Evolutionary conservation across 2,329 filamentous ascomycete species (phyloP), one percentile per base, ranked within the genome.

Genomic region (Colletotrichum plurivorum): DNA sequence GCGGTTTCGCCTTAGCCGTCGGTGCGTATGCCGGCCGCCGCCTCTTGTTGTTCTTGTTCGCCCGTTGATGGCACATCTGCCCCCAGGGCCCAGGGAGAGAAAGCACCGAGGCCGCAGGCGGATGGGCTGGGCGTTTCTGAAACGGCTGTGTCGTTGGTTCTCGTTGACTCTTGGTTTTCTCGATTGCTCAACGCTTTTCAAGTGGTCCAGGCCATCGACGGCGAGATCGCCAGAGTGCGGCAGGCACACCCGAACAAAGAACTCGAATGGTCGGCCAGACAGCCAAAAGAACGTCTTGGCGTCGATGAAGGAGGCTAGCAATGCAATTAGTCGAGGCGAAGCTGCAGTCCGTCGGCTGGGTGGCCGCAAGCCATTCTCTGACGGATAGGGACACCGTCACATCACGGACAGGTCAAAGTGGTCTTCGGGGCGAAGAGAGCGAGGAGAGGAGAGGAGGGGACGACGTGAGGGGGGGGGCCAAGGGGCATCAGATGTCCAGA

Each of bases 321-420:
- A 31, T 25, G 12, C 49, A 53, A 27, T 58, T 68, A 68, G 65
- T 54, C 54, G 39, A 55, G 65, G 60, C 65, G 52, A 64, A 46
- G 65, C 41, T 59, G 43, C 45, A 58, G 54, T 68, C 65, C 65
- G 61, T 54, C 48, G 31, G 48, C 41, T 59, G 62, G 16, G 31
- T 65, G 65, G 41, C 48, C 18, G 18, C 51, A 54, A 68, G 61
- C 61, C 65, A 53, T 64, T 54, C 41, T 68, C 65, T 59, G 61
- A 59, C 48, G 13, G 36, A 46, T 36, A 36, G 10, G 31, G 22
- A 49, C 46, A 20, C 31, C 31, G 31, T 36, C 31, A 27, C 41
- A 57, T 39, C 36, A 46, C 45, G 52, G 46, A 58, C 53, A 31
- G 59, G 65, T 67, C 60, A 43, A 64, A 57, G 65, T 67, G 52